Evolutionary conservation across 805 yeast genomes (phyloP).

Genomic region (Wickerhamiella domercqiae): DNA sequence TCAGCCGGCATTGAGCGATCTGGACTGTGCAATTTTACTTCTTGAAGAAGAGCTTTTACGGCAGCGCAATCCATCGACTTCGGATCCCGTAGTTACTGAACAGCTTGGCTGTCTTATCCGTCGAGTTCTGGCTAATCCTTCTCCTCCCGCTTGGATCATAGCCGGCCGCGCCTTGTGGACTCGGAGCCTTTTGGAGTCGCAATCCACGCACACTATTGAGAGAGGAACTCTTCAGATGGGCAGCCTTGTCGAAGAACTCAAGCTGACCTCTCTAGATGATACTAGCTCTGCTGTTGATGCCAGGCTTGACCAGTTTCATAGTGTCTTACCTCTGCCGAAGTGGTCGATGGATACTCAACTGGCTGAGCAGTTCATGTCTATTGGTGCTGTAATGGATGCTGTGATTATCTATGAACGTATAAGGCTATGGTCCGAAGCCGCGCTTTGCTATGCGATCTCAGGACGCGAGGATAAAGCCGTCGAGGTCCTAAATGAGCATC

Average conservation of each 20-base stretch:
- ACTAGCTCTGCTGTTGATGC: constrained; percentile 27
- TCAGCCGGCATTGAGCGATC: constrained; percentile 56
- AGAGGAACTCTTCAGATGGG: constrained; percentile 90
- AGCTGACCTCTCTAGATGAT: background rate
- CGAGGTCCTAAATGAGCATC: constrained; percentile 37
- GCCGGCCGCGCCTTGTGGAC: constrained; percentile 80
- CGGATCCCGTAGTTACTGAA: constrained; percentile 55
- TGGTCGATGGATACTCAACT: constrained; percentile 72
- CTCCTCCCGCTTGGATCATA: constrained; percentile 44
- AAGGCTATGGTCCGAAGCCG: constrained; percentile 63
- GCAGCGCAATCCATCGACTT: constrained; percentile 54
- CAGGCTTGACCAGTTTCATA: constrained; percentile 56
- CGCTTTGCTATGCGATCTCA: constrained; percentile 76
- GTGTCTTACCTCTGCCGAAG: constrained; percentile 61
- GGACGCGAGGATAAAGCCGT: constrained; percentile 61
- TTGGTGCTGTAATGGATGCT: constrained; percentile 78
- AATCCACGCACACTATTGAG: constrained; percentile 73
- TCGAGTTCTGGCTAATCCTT: constrained; percentile 39
- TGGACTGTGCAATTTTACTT: constrained; percentile 62
- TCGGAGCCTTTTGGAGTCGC: constrained; percentile 69
- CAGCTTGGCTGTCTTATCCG: constrained; percentile 64
- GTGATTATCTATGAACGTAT: constrained; percentile 75
- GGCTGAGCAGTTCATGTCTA: constrained; percentile 73
- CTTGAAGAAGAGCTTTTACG: constrained; percentile 48
- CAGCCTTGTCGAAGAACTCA: constrained; percentile 52